These are phyloP conservation scores for Saururus chinensis DNA, from an alignment of 164 flowering plant genomes.

Conservation along the genomic window DNA sequence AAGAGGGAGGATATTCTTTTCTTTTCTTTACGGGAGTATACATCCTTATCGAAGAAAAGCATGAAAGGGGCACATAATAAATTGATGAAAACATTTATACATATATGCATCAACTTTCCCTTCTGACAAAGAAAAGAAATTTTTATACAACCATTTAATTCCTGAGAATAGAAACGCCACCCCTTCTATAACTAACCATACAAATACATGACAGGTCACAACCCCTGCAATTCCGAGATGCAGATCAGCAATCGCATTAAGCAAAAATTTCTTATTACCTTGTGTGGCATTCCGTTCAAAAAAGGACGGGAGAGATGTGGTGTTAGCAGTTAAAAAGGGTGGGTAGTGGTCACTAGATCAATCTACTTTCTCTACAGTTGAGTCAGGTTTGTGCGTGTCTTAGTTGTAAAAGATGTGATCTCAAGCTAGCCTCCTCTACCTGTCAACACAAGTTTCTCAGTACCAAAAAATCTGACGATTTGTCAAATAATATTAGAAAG, in stretches of 20 bases:
- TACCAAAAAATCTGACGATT: background rate
- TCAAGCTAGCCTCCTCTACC: constrained; percentile 68
- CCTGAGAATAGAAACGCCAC: background rate
- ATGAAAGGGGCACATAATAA: too few relatives aligned
- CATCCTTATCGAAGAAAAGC: background rate
- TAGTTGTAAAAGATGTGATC: constrained; percentile 50
- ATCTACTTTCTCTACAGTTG: constrained; percentile 10
- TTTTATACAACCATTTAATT: background rate
- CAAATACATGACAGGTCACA: background rate
- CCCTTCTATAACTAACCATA: background rate
- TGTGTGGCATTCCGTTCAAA: background rate
- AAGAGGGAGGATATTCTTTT: too few relatives aligned
- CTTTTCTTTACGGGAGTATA: too few relatives aligned
- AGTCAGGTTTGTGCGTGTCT: constrained; percentile 22
- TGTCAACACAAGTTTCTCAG: constrained; percentile 13
- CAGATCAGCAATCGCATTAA: background rate
- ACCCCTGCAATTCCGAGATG: background rate
- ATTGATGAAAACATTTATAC: background rate
- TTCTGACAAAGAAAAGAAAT: background rate
- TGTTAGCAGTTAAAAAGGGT: background rate
- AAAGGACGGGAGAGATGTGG: background rate
- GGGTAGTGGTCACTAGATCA: background rate
- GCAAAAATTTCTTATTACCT: background rate
- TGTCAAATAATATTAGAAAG: too few relatives aligned
- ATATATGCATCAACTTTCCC: background rate